Conservation (phyloP, 148 eudicot genomes). For the Tetragonia tetragonoides region DNA sequence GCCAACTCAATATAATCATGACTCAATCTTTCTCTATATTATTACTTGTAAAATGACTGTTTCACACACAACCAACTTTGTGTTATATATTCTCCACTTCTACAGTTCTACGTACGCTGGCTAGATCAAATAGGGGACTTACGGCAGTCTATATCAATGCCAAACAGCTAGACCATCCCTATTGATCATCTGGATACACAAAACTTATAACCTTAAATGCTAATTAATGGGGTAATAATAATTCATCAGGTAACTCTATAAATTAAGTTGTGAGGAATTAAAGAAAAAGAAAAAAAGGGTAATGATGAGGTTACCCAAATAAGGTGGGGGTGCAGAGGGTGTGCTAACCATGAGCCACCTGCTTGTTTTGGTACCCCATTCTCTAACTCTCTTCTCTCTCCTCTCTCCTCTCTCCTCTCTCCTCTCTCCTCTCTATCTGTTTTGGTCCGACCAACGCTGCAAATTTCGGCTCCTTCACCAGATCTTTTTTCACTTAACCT, state of each 20-base stretch:
- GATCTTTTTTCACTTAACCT: neutral
- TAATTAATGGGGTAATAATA: too few species aligned
- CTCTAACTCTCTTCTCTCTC: neutral
- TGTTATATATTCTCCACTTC: too few species aligned
- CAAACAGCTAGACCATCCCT: too few species aligned
- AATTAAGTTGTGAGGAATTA: too few species aligned
- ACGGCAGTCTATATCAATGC: too few species aligned
- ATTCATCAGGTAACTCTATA: too few species aligned
- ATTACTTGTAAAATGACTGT: conserved; percentile 3
- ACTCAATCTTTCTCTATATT: conserved; percentile 23
- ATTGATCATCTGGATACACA: too few species aligned
- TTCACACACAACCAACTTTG: too few species aligned
- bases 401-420: neutral
- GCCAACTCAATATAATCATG: conserved; percentile 18
- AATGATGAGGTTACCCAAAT: conserved; percentile 28
- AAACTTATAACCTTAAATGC: too few species aligned
- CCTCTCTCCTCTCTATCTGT: neutral
- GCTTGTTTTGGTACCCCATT: conserved; percentile 12
- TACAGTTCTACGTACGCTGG: too few species aligned
- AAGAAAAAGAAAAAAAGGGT: neutral
- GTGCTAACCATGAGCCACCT: conserved; percentile 30
- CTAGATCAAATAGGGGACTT: too few species aligned
- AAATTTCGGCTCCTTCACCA: conserved; percentile 18
- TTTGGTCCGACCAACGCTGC: conserved; percentile 35
- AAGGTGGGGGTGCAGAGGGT: conserved; percentile 20